phyloP scores from a whole-genome alignment of 108 stramenopile species.

The Asterionellopsis glacialis region DNA sequence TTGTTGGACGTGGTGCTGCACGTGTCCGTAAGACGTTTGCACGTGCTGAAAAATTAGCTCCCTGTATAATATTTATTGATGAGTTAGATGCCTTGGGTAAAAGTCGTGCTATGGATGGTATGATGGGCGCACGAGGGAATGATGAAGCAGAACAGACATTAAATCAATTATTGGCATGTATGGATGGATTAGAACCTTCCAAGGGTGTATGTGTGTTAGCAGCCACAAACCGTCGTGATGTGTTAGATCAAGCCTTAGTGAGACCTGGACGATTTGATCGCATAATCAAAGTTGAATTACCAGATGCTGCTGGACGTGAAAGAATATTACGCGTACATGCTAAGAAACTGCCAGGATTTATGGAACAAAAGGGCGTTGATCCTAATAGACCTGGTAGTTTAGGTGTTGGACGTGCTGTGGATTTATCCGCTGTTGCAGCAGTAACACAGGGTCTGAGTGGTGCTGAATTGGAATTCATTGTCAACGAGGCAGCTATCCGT shows the following conservation, averaged over 20 bases:
- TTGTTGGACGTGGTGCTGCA: constrained; percentile 91
- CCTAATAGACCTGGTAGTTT: constrained; percentile 32
- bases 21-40: constrained; percentile 88
- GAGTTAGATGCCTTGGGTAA: constrained; percentile 87
- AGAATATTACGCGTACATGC: constrained; percentile 86
- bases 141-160: constrained; percentile 89
- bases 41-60: constrained; percentile 50
- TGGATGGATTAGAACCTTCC: constrained; percentile 81
- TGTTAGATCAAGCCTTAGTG: constrained; percentile 85
- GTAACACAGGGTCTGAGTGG: constrained; percentile 82
- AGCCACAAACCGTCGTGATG: constrained; percentile 81
- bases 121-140: constrained; percentile 45
- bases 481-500: constrained; percentile 95
- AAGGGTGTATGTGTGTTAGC: constrained; percentile 72
- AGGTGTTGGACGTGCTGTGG: constrained; percentile 54
- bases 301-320: constrained; percentile 73
- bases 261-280: constrained; percentile 95
- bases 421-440: constrained; percentile 67
- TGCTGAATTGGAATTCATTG: constrained; percentile 92
- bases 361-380: constrained; percentile 63
- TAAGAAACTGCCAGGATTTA: constrained; percentile 69
- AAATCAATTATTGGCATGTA: constrained; percentile 82
- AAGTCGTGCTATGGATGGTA: constrained; percentile 53
- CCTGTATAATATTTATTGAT: constrained; percentile 86
- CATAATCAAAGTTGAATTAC: constrained; percentile 80